phyloP scores from a whole-genome alignment of 495 filamentous ascomycete genomes.

The Penicillium longicatenatum region DNA sequence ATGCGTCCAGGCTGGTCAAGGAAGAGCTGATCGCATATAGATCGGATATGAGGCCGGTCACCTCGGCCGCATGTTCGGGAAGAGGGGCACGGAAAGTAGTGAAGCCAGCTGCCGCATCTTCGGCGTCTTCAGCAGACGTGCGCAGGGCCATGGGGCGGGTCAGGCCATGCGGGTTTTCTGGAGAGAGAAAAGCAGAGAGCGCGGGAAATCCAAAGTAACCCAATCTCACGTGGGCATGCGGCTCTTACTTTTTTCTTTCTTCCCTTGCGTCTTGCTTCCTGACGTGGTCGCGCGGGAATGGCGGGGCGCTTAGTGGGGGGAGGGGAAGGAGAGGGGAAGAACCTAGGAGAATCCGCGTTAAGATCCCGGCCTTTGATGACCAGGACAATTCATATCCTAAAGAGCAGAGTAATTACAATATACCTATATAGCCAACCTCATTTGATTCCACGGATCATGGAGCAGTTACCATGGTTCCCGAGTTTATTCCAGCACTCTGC shows the following conservation, averaged over 20 bases:
- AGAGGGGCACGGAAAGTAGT: constrained; percentile 52
- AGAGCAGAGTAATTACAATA: not conserved
- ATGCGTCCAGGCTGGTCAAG: constrained; percentile 48
- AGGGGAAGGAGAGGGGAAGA: constrained; percentile 8
- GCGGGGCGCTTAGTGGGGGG: constrained; percentile 28
- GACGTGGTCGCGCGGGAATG: constrained; percentile 36
- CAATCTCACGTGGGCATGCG: constrained; percentile 28
- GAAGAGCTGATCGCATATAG: constrained; percentile 56
- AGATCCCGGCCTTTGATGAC: not conserved
- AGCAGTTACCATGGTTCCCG: not conserved
- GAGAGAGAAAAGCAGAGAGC: constrained; percentile 9
- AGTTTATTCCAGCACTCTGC: not conserved
- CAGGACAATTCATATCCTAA: not conserved
- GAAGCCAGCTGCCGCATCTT: constrained; percentile 57
- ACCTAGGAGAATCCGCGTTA: constrained; percentile 1
- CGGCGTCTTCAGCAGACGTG: constrained; percentile 50
- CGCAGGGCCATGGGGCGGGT: constrained; percentile 45
- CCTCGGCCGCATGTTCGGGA: constrained; percentile 54
- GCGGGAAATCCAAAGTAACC: not conserved
- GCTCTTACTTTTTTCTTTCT: constrained; percentile 21
- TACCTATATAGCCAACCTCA: not conserved
- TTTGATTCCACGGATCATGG: not conserved
- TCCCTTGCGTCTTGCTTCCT: constrained; percentile 21
- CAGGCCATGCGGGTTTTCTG: constrained; percentile 29
- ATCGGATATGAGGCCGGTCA: constrained; percentile 55